A percentile compares a stretch with the other conserved stretches of the same genome.
Conservation (phyloP, 2,329 filamentous ascomycete genomes). For the Dactylellina leptospora region DNA sequence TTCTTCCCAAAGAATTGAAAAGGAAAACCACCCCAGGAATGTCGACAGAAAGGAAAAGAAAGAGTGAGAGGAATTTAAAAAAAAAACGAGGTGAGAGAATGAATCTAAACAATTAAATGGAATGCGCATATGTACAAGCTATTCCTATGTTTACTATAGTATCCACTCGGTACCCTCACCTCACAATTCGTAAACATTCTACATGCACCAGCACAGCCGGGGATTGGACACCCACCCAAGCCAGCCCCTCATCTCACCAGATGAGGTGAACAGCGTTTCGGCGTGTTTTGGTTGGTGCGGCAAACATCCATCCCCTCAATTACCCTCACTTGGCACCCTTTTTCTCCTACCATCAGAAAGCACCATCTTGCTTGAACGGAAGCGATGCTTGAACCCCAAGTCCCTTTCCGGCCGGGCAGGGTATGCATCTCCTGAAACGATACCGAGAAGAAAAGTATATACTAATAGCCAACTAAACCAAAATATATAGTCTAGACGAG, state of each 20-base stretch:
- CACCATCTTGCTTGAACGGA: not conserved
- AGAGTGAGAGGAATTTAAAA: not conserved
- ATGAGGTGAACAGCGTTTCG: slow-evolving; percentile 37
- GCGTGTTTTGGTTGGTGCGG: slow-evolving; percentile 44
- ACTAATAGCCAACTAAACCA: too few relatives aligned
- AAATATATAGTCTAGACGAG: too few relatives aligned
- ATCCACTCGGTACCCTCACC: slow-evolving; percentile 3
- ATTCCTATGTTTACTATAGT: slow-evolving; percentile 8
- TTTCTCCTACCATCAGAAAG: not conserved
- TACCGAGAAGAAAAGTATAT: too few relatives aligned
- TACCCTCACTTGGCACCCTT: not conserved
- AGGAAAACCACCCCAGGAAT: slow-evolving; percentile 23
- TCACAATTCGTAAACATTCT: slow-evolving; percentile 6
- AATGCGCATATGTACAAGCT: not conserved
- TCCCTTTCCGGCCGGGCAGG: slow-evolving; percentile 12
- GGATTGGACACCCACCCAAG: slow-evolving; percentile 2
- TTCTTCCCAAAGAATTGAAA: slow-evolving; percentile 14
- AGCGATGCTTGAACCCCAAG: not conserved
- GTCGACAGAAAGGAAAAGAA: slow-evolving; percentile 8
- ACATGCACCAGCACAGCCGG: not conserved
- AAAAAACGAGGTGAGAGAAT: not conserved
- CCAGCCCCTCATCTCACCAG: slow-evolving; percentile 23
- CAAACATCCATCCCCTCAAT: slow-evolving; percentile 4
- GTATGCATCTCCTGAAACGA: slow-evolving; percentile 26
- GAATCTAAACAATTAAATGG: slow-evolving; percentile 10